Evolutionary conservation across 768 basidiomycete genomes (phyloP).

Genomic region (Phanerochaete sordida): DNA sequence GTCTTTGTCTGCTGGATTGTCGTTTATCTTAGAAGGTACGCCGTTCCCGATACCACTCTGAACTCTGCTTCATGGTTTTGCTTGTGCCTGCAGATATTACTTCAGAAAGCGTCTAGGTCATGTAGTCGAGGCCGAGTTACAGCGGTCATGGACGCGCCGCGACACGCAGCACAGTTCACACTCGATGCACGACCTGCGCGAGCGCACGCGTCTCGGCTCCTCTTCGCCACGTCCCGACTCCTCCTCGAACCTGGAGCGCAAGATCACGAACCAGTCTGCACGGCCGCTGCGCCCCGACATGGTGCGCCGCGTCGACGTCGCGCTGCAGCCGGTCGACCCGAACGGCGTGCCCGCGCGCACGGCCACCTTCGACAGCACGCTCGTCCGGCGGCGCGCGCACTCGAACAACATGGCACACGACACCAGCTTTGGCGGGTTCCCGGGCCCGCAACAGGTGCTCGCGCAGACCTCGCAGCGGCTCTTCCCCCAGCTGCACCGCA

Average conservation of each 20-base stretch:
- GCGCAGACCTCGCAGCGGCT: conserved; percentile 45
- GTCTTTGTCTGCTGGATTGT: conserved; percentile 81
- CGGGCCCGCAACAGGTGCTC: conserved; percentile 59
- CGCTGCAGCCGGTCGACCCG: conserved; percentile 67
- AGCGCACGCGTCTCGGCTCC: neutral
- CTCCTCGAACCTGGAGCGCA: neutral
- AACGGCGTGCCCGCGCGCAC: conserved; percentile 43
- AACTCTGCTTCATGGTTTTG: neutral
- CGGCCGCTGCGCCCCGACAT: conserved; percentile 57
- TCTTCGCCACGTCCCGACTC: too few relatives aligned
- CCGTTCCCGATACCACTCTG: conserved; percentile 38
- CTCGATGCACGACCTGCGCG: neutral
- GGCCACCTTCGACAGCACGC: neutral
- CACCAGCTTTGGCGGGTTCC: conserved; percentile 65
- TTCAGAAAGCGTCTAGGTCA: conserved; percentile 50
- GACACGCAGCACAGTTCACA: neutral
- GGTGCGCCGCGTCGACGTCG: conserved; percentile 71
- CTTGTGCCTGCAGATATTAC: neutral
- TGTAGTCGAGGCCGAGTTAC: conserved; percentile 43
- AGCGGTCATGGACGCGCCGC: conserved; percentile 7
- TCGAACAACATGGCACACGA: neutral
- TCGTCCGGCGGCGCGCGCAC: neutral
- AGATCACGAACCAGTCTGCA: neutral
- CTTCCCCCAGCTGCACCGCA: conserved; percentile 62
- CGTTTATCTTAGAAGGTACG: conserved; percentile 67